A percentile compares a stretch with the other conserved stretches of the same genome.
Conservation (phyloP, 179 eudicot genomes). For the Heliamphora pulchella region DNA sequence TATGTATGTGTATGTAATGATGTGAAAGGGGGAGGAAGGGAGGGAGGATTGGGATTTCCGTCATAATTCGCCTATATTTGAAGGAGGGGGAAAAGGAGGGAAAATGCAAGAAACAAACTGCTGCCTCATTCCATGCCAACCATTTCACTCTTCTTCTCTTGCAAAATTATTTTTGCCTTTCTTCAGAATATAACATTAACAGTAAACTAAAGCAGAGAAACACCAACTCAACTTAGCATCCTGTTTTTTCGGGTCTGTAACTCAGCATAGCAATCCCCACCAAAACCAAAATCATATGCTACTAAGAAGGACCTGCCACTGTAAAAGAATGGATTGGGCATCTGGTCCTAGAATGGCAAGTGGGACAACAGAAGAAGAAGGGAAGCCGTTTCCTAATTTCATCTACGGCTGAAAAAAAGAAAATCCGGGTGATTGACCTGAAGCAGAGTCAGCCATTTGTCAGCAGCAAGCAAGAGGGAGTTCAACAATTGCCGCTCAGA, state of each 20-base stretch:
- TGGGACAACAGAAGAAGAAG: not conserved
- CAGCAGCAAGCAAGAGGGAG: conserved; percentile 57
- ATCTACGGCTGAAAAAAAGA: conserved; percentile 65
- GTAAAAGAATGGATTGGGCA: not conserved
- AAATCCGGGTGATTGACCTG: conserved; percentile 89
- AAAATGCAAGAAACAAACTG: not conserved
- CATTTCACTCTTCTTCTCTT: too few relatives aligned
- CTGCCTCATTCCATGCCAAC: too few relatives aligned
- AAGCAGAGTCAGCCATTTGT: conserved; percentile 44
- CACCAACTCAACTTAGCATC: not conserved
- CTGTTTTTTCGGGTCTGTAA: not conserved
- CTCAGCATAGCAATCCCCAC: not conserved
- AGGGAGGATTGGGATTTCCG: too few relatives aligned
- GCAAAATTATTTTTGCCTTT: not conserved
- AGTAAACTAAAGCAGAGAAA: not conserved
- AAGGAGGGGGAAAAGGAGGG: not conserved
- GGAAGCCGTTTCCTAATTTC: conserved; percentile 9
- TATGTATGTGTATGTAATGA: too few relatives aligned
- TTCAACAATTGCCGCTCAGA: conserved; percentile 37
- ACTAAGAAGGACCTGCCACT: not conserved
- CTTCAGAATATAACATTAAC: not conserved
- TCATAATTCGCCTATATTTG: conserved; percentile 1
- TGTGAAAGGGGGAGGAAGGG: too few relatives aligned
- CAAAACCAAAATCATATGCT: not conserved
- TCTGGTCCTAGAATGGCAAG: not conserved